Percentiles rank a stretch among this genome's conserved stretches.
Evolutionary conservation across 192 early-diverging fungal genomes (phyloP).

Genomic region (Backusella liffmaniae): DNA sequence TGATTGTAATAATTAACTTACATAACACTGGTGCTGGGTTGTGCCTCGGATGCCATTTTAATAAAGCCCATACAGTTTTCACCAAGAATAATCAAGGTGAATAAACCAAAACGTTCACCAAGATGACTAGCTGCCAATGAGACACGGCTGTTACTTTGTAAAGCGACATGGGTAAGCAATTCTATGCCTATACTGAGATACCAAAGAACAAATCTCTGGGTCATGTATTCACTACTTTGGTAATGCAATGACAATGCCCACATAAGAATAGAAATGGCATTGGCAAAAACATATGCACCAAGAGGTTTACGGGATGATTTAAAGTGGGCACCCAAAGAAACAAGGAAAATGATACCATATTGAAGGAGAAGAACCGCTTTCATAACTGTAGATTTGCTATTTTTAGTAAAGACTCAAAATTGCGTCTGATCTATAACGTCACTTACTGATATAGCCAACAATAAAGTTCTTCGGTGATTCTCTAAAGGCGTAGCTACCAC

Average conservation of each 20-base stretch:
- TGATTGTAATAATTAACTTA: slow-evolving; percentile 17
- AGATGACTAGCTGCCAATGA: slow-evolving; percentile 46
- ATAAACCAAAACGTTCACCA: slow-evolving; percentile 46
- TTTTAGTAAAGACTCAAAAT: neutral
- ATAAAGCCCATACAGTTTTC: slow-evolving; percentile 43
- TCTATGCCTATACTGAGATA: slow-evolving; percentile 44
- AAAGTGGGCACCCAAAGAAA: slow-evolving; percentile 23
- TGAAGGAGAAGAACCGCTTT: slow-evolving; percentile 32
- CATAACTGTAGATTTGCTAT: slow-evolving; percentile 17
- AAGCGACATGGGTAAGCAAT: slow-evolving; percentile 31
- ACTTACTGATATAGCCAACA: slow-evolving; percentile 38
- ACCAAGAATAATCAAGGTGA: slow-evolving; percentile 48
- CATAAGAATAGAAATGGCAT: slow-evolving; percentile 23
- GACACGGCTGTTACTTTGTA: slow-evolving; percentile 39
- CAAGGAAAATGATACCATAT: slow-evolving; percentile 28
- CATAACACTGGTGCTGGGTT: slow-evolving; percentile 8
- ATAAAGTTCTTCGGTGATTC: slow-evolving; percentile 22
- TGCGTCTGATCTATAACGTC: too few relatives aligned
- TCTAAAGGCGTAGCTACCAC: slow-evolving; percentile 15
- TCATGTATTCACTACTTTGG: neutral
- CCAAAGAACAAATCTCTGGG: slow-evolving; percentile 38
- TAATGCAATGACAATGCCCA: slow-evolving; percentile 31
- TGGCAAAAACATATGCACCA: slow-evolving; percentile 27
- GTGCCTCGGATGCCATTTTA: slow-evolving; percentile 30
- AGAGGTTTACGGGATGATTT: slow-evolving; percentile 17